Evolutionary conservation across 805 yeast genomes (phyloP).

Genomic region (Barnettozyma siamensis): DNA sequence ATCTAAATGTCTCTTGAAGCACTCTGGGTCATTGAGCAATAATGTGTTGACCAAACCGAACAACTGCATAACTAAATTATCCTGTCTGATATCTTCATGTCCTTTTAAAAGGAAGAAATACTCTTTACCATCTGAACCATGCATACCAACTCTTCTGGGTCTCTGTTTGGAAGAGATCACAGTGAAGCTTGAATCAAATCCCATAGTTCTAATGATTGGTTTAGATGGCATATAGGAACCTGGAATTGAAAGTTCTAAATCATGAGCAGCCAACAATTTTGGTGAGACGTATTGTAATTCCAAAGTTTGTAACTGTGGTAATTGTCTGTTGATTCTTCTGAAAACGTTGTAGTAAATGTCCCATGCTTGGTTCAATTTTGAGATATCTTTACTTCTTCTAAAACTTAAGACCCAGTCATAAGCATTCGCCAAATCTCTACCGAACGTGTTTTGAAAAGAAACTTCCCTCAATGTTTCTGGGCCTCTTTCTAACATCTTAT

Average conservation of each 20-base stretch:
- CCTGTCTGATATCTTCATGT: constrained; percentile 97
- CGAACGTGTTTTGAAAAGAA: constrained; percentile 89
- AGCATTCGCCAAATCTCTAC: constrained; percentile 88
- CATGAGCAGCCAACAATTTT: constrained; percentile 66
- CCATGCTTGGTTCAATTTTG: constrained; percentile 96
- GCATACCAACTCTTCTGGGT: constrained; percentile 75
- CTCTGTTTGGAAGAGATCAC: constrained; percentile 95
- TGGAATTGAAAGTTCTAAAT: constrained; percentile 85
- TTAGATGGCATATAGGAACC: constrained; percentile 88
- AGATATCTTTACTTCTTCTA: constrained; percentile 76
- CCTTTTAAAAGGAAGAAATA: constrained; percentile 84
- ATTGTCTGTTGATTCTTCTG: constrained; percentile 81
- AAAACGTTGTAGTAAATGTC: constrained; percentile 92
- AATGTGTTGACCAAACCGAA: constrained; percentile 93
- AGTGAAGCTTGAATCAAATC: constrained; percentile 75
- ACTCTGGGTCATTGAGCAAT: constrained; percentile 84
- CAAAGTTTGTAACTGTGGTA: constrained; percentile 79
- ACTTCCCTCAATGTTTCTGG: constrained; percentile 92
- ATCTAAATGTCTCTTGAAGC: constrained; percentile 91
- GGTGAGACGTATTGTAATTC: constrained; percentile 95
- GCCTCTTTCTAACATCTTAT: constrained; percentile 74
- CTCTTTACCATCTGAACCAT: constrained; percentile 89
- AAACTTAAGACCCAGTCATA: constrained; percentile 88
- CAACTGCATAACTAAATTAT: constrained; percentile 94
- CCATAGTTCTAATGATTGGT: constrained; percentile 63